Conservation (phyloP, 1,284 basidiomycete genomes). For the Trametes pubescens region DNA sequence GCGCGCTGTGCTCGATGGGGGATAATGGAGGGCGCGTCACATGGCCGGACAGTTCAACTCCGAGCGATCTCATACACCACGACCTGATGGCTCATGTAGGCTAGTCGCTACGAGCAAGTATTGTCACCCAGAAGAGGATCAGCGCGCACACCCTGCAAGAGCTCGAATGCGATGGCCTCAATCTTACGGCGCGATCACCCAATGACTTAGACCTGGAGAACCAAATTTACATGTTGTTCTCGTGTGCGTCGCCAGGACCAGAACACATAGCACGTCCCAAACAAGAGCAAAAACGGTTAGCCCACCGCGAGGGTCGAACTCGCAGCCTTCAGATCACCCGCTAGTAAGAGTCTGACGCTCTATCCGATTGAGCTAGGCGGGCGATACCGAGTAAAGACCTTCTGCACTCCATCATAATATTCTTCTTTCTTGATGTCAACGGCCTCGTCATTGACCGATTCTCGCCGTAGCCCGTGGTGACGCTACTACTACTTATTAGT, state of each 20-base stretch:
- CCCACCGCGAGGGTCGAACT: slow-evolving; percentile 93
- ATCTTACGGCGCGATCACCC: not conserved
- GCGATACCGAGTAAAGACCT: no score
- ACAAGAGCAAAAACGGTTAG: slow-evolving; percentile 50
- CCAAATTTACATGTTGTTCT: not conserved
- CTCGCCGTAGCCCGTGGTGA: no score
- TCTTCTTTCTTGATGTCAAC: no score
- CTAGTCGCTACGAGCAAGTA: no score
- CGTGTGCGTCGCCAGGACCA: no score
- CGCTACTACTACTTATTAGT: no score
- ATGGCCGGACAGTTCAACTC: no score
- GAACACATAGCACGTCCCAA: no score
- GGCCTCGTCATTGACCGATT: no score
- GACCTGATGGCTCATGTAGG: not conserved
- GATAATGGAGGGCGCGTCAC: no score
- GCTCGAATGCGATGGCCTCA: not conserved
- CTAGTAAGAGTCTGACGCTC: slow-evolving; percentile 20
- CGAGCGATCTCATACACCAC: not conserved
- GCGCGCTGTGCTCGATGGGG: no score
- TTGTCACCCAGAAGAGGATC: not conserved
- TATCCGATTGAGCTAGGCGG: slow-evolving; percentile 85
- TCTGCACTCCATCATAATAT: no score
- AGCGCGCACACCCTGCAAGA: not conserved
- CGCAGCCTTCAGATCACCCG: slow-evolving; percentile 81
- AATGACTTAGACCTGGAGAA: not conserved